Evolutionary conservation across 805 yeast species (phyloP), one percentile per base, ranked within the genome.

Genomic region (Scheffersomyces lignosus): DNA sequence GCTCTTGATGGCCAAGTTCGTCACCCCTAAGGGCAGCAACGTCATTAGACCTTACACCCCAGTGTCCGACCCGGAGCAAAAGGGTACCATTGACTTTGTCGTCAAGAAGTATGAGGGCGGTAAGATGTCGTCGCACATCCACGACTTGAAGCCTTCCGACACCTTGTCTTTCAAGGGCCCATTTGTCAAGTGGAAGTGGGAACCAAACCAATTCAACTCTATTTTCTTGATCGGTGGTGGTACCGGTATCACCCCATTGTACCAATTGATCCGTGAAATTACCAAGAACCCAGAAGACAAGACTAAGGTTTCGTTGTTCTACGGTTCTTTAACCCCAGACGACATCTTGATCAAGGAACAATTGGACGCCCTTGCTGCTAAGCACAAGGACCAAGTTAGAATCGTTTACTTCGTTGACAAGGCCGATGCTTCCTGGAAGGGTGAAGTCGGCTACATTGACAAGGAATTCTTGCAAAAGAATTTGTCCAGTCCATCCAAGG

Each of bases 31-130:
- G 70, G 98, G 97, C 49, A 78, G 71, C 66, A 80, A 81, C 56
- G 96, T 91, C 34, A 71, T 93, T 46, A 83, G 96, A 70, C 89
- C 89, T 28, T 83, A 82, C 68, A 93, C 99, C 27, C 99, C 99
- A 41, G 75, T 83, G 33, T 76, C 87, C 27, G 88, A 83, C 54
- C 66, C 74, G 34, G 80, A 79, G 39, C 71, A 75, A 43, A 75
- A 75, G 62, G 99, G 99, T 34, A 60, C 75, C 36, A 70, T 95
- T 51, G 87, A 87, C 42, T 76, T 93, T 48, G 77, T 90, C 42
- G 73, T 93, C 66, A 93, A 93, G 78, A 78, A 71, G 45, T 93
- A 93, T 70, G 84, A 81, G 34, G 77, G 73, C 38, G 97, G 98
- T 54, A 84, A 86, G 68, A 81, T 89, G 79, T 78, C 91, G 36